These are phyloP conservation scores for Malus domestica DNA, from an alignment of 306 rosid genomes.

Conservation along the genomic window DNA sequence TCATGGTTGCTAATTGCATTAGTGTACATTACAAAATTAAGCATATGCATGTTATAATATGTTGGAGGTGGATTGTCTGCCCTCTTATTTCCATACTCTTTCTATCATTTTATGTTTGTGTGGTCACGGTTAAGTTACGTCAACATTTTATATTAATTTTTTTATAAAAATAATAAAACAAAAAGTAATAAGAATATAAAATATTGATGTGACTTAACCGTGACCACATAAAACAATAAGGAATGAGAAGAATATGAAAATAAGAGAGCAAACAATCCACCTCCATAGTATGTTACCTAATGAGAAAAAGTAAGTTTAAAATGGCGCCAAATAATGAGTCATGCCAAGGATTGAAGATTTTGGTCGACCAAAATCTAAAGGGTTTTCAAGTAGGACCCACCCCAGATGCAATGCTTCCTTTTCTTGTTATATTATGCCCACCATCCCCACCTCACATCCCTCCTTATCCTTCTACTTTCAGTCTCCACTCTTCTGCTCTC, in stretches of 20 bases:
- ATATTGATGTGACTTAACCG: too few relatives aligned
- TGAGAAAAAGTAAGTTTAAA: not conserved
- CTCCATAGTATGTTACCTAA: too few relatives aligned
- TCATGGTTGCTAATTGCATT: not conserved
- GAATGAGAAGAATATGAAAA: too few relatives aligned
- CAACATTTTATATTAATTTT: too few relatives aligned
- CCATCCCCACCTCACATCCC: constrained; percentile 10
- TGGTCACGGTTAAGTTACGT: too few relatives aligned
- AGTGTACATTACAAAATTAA: not conserved
- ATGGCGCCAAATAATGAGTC: constrained; percentile 24
- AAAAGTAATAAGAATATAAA: too few relatives aligned
- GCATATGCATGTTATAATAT: not conserved
- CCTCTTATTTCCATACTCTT: too few relatives aligned
- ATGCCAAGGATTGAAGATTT: constrained; percentile 6
- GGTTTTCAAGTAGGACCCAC: constrained; percentile 9
- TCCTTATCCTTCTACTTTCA: constrained; percentile 5
- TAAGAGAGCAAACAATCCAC: too few relatives aligned
- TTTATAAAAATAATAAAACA: too few relatives aligned
- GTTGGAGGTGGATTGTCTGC: not conserved
- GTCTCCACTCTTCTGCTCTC: not conserved
- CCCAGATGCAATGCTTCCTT: not conserved
- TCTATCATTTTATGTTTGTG: too few relatives aligned
- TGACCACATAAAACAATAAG: too few relatives aligned
- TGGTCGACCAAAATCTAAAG: constrained; percentile 14
- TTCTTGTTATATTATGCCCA: not conserved